Conservation (phyloP, 352 stramenopile genomes). For the Pythium angustatum region DNA sequence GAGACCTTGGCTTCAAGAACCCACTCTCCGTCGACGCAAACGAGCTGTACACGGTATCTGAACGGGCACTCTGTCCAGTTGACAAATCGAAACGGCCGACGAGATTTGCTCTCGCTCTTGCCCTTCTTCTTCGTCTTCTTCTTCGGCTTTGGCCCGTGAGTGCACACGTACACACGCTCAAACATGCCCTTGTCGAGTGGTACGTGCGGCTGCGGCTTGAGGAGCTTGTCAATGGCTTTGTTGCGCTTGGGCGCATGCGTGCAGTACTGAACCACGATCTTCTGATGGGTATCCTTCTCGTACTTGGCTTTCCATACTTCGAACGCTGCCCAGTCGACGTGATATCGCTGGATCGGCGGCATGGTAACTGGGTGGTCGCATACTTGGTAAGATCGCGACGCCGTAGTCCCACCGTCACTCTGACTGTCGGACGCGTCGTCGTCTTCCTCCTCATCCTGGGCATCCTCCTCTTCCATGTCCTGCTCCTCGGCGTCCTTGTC, state of each 20-base stretch:
- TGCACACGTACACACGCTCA: constrained; percentile 6
- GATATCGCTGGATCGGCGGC: not conserved
- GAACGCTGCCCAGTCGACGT: not conserved
- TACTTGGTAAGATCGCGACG: too few species aligned
- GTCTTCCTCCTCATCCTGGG: not conserved
- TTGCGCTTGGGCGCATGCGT: not conserved
- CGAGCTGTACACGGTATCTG: not conserved
- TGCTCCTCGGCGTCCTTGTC: not conserved
- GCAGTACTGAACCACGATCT: not conserved
- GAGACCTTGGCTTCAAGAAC: not conserved
- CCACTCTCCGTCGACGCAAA: not conserved
- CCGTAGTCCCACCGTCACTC: not conserved
- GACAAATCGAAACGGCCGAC: not conserved
- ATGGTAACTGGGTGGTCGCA: not conserved
- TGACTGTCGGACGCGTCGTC: not conserved
- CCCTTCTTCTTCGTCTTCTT: not conserved
- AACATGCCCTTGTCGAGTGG: not conserved
- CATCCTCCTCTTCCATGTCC: not conserved
- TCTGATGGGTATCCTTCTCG: not conserved
- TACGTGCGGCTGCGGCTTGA: not conserved
- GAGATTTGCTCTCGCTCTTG: not conserved
- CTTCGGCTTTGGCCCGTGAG: constrained; percentile 4
- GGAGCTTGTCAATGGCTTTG: not conserved
- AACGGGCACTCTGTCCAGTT: not conserved
- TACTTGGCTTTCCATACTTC: not conserved